Evolutionary conservation across 805 yeast genomes (phyloP).

Genomic region (Candida schatavii): DNA sequence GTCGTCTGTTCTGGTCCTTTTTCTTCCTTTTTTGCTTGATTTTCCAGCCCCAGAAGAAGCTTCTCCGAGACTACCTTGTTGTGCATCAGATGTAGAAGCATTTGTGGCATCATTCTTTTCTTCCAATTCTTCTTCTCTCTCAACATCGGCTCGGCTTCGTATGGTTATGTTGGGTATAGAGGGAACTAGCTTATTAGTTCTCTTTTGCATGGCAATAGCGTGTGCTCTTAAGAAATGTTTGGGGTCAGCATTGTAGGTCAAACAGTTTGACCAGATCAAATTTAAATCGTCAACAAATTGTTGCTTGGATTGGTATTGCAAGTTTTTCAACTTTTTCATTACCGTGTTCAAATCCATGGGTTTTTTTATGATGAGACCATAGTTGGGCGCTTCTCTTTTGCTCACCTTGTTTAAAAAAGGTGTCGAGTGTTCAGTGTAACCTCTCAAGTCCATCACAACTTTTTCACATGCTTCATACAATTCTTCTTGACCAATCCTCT

Average conservation of each 20-base stretch:
- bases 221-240: constrained; percentile 86
- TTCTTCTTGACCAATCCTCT: constrained; percentile 95
- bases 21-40: constrained; percentile 39
- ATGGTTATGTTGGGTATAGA: constrained; percentile 86
- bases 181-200: constrained; percentile 70
- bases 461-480: constrained; percentile 96
- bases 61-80: too few relatives aligned
- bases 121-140: constrained; percentile 51
- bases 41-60: constrained; percentile 23
- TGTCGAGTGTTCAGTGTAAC: constrained; percentile 93
- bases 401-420: constrained; percentile 95
- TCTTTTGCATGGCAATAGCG: constrained; percentile 95
- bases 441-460: constrained; percentile 84
- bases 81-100: constrained; percentile 23
- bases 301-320: constrained; percentile 78
- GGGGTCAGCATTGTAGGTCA: constrained; percentile 92
- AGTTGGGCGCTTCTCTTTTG: constrained; percentile 97
- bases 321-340: constrained; percentile 77
- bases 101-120: constrained; percentile 15
- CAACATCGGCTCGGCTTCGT: constrained; percentile 69
- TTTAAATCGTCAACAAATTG: constrained; percentile 94
- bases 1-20: constrained; percentile 32
- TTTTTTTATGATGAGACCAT: constrained; percentile 79
- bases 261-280: constrained; percentile 94
- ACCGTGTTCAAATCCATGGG: constrained; percentile 98